Base-by-base conservation (phyloP, 306 rosid species). In the Inga laurina region DNA sequence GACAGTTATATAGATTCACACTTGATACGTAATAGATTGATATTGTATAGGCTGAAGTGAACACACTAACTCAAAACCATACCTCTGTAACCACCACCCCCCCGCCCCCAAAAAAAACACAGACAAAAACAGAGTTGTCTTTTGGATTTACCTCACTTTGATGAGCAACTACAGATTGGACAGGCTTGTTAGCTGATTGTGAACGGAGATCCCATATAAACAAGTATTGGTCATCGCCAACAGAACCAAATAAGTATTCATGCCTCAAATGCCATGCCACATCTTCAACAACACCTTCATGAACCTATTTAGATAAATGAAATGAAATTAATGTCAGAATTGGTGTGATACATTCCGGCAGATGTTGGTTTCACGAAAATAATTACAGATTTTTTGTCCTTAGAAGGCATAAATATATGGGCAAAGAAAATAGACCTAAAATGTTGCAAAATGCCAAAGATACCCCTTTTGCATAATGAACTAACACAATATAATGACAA, bases 251-350 rank as follows among this genome's bases (percentile, higher is more conserved):
- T 81, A 94, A 85, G 86, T 97, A 91, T 77, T 97, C 99, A 84
- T 97, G 99, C 91, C 99, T 92, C 91, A 94, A 87, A 97, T 97
- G 98, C 99, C 99, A 97, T 43, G 99, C 95, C 13, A 97, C 98
- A 34, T 97, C 99, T 84, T 94, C 99, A 34, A 97, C 99, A 67
- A 97, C 99, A 83, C 99, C 98, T 84, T 92, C 99, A 81, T 97
- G 99, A 56, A 92, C 91, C 99, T 94, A 37, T 79, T 45, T 18
- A 81, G 34, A 82, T 49, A 22, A 65, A 74, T 62, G 44, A n/a
- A 65, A 74, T 46, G 44, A 78, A 82, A 74, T 59, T 27, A 82
- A 10, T 11, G 19, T 56, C 76, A 72, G 41, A 59, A 72, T 27
- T 21, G 18, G 51, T 9, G 30, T 43, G 15, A 51, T 44, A 22